Base-by-base conservation (phyloP, 208 protist species). In the Wallacemonas sp. region DNA sequence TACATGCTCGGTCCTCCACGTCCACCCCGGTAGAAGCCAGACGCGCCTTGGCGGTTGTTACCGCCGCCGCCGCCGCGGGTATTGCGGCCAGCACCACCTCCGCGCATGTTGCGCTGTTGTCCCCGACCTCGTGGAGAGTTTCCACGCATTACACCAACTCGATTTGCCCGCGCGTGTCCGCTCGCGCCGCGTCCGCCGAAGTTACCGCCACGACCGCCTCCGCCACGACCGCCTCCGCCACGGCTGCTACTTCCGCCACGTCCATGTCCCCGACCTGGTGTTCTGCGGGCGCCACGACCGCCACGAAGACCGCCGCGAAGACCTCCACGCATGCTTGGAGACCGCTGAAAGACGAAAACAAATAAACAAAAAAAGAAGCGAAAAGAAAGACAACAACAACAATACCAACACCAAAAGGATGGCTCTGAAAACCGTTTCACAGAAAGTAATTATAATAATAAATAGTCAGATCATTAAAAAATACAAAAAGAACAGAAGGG, bases 1-100 rank as follows among this genome's bases (percentile, higher is more conserved):
- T 58, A 58, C 51, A 58, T 58, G 28, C 41, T 33, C n/a, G 51
- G n/a, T n/a, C n/a, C 26, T 31, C 41, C 30, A 5, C 51, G 51
- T 24, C 41, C 51, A 42, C 51, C 51, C 17, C 51, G 51, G 19
- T 58, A 58, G 51, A 24, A 58, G 28, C 51, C 51, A 6, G 14
- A 14, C 30, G 28, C 4, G 8, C 19, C 51, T 2, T 58, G 44
- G 17, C 44, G 44, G 4, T 4, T 19, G 19, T 49, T 22, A 19
- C 22, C 17, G 44, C 17, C 17, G 42, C 42, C 11, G 17, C 42
- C 17, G 22, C 42, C 42, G 17, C 42, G 11, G 22, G 17, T 8
- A 46, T 19, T 46, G 42, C 42, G 36, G 14, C 9, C 6, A 41
- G 14, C 36, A 17, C 36, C 42, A 49, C 42, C 42, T 49, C 42